Conservation (phyloP, 1,284 basidiomycete species). For the Fomitopsis schrenkii region DNA sequence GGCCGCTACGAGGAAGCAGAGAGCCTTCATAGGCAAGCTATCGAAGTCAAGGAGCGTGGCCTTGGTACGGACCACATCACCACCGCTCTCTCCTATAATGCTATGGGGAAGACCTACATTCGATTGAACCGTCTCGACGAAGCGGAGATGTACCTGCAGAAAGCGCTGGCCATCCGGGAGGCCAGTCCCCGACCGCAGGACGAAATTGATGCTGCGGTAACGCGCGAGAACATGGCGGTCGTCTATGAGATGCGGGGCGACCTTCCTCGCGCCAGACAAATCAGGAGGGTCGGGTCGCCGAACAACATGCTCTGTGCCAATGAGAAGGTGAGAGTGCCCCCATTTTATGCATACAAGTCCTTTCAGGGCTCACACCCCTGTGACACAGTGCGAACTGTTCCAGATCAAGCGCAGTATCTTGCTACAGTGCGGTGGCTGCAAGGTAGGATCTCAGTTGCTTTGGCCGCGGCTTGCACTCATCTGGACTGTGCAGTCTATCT, state of each 20-base stretch:
- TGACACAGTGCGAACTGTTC: neutral
- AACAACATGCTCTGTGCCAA: constrained; percentile 20
- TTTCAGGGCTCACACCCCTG: neutral
- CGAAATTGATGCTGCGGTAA: constrained; percentile 25
- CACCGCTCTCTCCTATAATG: constrained; percentile 23
- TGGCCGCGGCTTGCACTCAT: too few species aligned
- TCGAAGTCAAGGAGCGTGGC: constrained; percentile 19
- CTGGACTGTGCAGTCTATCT: too few species aligned
- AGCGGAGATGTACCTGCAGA: constrained; percentile 23
- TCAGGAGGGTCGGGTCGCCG: constrained; percentile 14
- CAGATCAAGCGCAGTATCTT: neutral
- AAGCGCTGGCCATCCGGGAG: constrained; percentile 22
- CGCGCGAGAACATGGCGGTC: constrained; percentile 28
- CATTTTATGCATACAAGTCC: neutral
- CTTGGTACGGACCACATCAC: constrained; percentile 8
- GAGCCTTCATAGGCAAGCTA: constrained; percentile 18
- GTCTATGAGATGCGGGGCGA: constrained; percentile 25
- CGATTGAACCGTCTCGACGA: constrained; percentile 23
- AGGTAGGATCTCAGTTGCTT: neutral
- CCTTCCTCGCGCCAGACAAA: constrained; percentile 17
- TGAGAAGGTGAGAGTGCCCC: neutral
- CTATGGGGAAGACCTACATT: constrained; percentile 28
- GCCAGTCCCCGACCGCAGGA: neutral
- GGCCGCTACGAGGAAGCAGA: constrained; percentile 24
- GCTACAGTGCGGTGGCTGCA: neutral